Conservation (phyloP, 2,329 filamentous ascomycete genomes). For the Penicillium sp. region DNA sequence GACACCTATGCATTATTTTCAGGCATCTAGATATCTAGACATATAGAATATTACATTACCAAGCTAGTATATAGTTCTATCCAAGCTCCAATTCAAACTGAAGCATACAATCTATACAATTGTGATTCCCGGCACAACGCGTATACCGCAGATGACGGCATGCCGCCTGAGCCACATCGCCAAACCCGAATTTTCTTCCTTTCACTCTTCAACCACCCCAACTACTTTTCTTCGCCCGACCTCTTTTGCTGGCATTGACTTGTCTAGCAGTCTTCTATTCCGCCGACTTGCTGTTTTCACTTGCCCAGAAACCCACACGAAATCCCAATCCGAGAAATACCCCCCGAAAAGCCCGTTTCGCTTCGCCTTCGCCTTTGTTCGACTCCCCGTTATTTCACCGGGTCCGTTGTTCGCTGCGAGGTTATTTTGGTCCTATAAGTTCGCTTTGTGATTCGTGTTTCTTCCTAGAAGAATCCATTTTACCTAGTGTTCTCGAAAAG, state of each 20-base stretch:
- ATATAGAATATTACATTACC: background rate
- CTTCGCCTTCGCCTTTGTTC: conserved; percentile 13
- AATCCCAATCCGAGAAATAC: conserved; percentile 8
- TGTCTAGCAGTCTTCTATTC: conserved; percentile 44
- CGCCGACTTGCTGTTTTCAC: conserved; percentile 12
- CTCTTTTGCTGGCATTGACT: conserved; percentile 52
- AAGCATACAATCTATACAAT: background rate
- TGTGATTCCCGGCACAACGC: background rate
- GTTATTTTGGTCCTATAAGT: conserved; percentile 5
- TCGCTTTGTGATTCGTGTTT: conserved; percentile 4
- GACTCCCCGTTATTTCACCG: conserved; percentile 3
- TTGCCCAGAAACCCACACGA: conserved; percentile 3
- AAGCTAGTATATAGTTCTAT: background rate
- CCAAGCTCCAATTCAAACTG: background rate
- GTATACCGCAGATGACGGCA: conserved; percentile 24
- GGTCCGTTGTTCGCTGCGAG: background rate
- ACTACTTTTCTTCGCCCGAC: conserved; percentile 31
- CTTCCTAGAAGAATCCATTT: conserved; percentile 3
- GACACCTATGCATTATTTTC: background rate
- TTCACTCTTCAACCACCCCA: conserved; percentile 22
- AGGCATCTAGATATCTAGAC: background rate
- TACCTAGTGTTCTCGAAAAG: conserved; percentile 5
- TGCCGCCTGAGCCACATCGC: conserved; percentile 26
- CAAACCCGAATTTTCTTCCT: conserved; percentile 31
- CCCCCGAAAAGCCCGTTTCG: conserved; percentile 4